Evolutionary conservation across 176 grass and related monocot genomes (phyloP).

Genomic region (Triticum timopheevii): DNA sequence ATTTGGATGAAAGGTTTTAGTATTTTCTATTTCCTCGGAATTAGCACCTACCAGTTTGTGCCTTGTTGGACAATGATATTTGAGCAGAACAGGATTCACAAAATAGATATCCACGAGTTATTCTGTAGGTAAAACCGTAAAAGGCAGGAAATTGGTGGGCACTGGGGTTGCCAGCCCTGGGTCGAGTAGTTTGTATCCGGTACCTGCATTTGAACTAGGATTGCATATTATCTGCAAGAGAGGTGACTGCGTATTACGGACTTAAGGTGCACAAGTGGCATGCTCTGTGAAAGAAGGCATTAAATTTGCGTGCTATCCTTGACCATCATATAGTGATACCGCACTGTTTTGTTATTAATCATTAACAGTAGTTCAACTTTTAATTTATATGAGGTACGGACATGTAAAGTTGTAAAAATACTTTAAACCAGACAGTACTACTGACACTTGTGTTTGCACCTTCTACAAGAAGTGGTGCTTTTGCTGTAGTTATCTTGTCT

Average conservation of each 20-base stretch:
- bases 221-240: not conserved
- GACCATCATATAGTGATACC: not conserved
- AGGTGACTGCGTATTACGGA: not conserved
- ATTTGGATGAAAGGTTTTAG: conserved; percentile 10
- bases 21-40: not conserved
- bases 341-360: not conserved
- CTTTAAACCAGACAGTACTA: not conserved
- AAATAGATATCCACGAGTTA: not conserved
- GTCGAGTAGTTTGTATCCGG: not conserved
- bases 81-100: not conserved
- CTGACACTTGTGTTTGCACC: not conserved
- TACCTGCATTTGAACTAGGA: not conserved
- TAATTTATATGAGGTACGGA: not conserved
- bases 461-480: not conserved
- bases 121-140: not conserved
- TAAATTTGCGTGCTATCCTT: not conserved
- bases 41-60: not conserved
- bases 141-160: not conserved
- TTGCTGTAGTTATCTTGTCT: not conserved
- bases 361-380: not conserved
- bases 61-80: not conserved
- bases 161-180: not conserved
- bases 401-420: not conserved
- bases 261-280: not conserved
- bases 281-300: not conserved